A percentile compares a stretch with the other conserved stretches of the same genome.
Evolutionary conservation across 2,329 filamentous ascomycete genomes (phyloP).

Genomic region (Trichoderma sp.): DNA sequence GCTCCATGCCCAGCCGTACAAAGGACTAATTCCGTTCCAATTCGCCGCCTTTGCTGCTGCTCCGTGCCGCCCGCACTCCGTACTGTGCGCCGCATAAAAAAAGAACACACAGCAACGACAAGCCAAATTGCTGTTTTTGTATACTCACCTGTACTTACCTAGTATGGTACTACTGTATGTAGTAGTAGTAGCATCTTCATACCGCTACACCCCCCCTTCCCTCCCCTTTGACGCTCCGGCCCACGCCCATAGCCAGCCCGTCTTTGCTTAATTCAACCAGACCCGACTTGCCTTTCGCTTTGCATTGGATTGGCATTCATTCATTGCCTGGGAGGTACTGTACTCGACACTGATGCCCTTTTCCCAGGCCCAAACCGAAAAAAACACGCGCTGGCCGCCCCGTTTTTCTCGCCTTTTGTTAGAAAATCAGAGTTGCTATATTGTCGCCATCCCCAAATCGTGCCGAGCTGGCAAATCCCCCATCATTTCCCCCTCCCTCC

Average conservation of each 20-base stretch:
- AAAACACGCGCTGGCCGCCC: conserved; percentile 18
- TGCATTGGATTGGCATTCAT: neutral
- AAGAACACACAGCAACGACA: neutral
- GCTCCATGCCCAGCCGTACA: neutral
- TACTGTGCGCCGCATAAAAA: conserved; percentile 15
- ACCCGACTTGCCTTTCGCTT: neutral
- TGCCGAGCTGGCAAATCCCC: conserved; percentile 21
- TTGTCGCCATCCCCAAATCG: conserved; percentile 30
- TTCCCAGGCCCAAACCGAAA: conserved; percentile 9
- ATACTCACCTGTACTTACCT: neutral
- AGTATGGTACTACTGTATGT: no score
- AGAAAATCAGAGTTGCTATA: conserved; percentile 19
- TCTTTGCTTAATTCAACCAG: neutral
- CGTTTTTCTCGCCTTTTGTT: conserved; percentile 20
- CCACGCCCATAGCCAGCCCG: conserved; percentile 4
- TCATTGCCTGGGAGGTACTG: neutral
- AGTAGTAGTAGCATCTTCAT: no score
- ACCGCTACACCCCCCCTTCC: conserved; percentile 9
- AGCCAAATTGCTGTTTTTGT: neutral
- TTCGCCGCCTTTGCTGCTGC: neutral
- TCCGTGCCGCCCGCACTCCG: conserved; percentile 6
- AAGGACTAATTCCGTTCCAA: neutral
- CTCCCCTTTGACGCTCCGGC: neutral
- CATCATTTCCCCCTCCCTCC: conserved; percentile 27
- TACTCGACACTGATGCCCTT: neutral